Base-by-base conservation (phyloP, 2,329 filamentous ascomycete species). In the Arthrobotrys pseudoclavata region DNA sequence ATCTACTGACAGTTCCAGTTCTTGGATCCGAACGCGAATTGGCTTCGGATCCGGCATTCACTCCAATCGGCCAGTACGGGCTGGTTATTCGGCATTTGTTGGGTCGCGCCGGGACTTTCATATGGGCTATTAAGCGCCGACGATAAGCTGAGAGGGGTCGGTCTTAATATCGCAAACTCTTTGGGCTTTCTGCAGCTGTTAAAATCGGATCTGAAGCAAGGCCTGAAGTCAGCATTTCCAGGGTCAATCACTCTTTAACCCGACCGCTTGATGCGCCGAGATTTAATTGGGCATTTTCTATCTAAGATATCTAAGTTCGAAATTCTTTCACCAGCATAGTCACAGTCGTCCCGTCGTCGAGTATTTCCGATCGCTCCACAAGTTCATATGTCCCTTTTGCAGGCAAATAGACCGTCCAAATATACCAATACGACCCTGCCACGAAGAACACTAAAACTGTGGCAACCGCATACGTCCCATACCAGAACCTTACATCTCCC, bases 311-410 rank as follows among this genome's bases (percentile, higher is more conserved):
- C 66, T 62, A 77, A 55, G 42, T 53, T 12, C 42, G 66, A 13
- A 66, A 47, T 42, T 76, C 60, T 45, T 78, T 80, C 42, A 79
- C 82, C 6, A 92, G 84, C 76, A 86, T 88, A 0, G 89, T 92
- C 63, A 93, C 86, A 0, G 86, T 87, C 0, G 90, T 93, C 0
- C 91, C 91, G 82, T 93, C 91, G 22, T 86, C 85, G 20, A 93
- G 83, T 0, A 89, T 84, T 42, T 87, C 87, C 1, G 84, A 85
- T 69, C 87, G 86, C 80, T 92, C 90, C 80, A 91, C 89, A 1
- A 93, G 83, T 13, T 82, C 86, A 81, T 91, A 92, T 0, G 87
- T 86, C 62, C 87, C 85, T 83, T 87, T 87, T 48, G 83, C 84
- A 0, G 91, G 91, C 24, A 92, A 82, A 0, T 88, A 79, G 2